Evolutionary conservation across 1,284 basidiomycete genomes (phyloP).

Genomic region (Hypsizygus ulmarius): DNA sequence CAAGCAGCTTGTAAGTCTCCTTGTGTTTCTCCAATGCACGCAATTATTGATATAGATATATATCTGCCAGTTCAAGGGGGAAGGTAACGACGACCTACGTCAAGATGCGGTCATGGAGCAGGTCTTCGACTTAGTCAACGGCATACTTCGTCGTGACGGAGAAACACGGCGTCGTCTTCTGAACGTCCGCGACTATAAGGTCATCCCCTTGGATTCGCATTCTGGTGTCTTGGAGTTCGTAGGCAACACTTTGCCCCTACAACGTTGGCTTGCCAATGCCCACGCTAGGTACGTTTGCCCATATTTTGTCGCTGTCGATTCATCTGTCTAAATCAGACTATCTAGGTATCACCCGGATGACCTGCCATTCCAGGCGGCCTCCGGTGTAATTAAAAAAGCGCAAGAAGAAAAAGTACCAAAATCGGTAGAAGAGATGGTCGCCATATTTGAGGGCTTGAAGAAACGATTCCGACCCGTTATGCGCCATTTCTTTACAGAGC

Average conservation of each 20-base stretch:
- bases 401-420: slow-evolving; percentile 26
- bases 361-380: slow-evolving; percentile 17
- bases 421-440: slow-evolving; percentile 31
- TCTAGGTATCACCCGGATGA: slow-evolving; percentile 38
- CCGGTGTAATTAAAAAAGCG: slow-evolving; percentile 25
- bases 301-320: background rate
- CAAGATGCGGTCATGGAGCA: slow-evolving; percentile 99
- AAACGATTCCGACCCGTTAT: slow-evolving; percentile 80
- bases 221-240: slow-evolving; percentile 95
- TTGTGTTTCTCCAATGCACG: background rate
- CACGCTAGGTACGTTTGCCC: slow-evolving; percentile 54
- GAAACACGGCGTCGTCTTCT: slow-evolving; percentile 76
- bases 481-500: slow-evolving; percentile 92
- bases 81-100: slow-evolving; percentile 85
- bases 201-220: slow-evolving; percentile 80
- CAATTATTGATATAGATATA: slow-evolving; percentile 5
- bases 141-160: slow-evolving; percentile 70
- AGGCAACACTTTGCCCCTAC: slow-evolving; percentile 70
- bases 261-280: slow-evolving; percentile 52
- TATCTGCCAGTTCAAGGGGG: slow-evolving; percentile 82
- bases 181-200: slow-evolving; percentile 81
- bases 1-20: slow-evolving; percentile 75
- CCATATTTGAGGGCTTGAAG: slow-evolving; percentile 53
- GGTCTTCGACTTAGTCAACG: slow-evolving; percentile 90
- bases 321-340: background rate